Evolutionary conservation across 495 filamentous ascomycete species (phyloP), one percentile per base, ranked within the genome.

Genomic region (Cetradonia linearis): DNA sequence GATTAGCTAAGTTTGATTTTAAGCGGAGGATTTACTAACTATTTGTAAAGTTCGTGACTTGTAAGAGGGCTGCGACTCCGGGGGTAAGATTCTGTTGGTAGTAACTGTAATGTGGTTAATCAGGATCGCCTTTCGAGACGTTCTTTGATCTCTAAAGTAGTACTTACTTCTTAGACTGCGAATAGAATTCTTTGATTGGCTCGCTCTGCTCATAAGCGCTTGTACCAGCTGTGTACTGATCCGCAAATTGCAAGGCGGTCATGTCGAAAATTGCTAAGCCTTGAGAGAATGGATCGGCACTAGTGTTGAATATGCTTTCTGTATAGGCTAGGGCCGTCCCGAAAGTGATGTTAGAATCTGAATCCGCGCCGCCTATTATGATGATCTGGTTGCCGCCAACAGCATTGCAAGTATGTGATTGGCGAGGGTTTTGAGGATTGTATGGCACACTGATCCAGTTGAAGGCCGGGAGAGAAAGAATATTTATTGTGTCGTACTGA

Each of bases 381-480:
- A 69, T 2, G 5, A 69, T 65, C 25, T 69, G 67, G 33, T 65
- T 63, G 7, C 56, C 60, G 8, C 65, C 67, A 8, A 67, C 63
- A 20, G 48, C 58, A 6, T 66, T 46, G 23, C 66, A 68, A 9
- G 58, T 62, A 8, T 59, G 61, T 16, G 11, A 55, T 13, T 57
- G 28, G 31, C 62, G 62, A 13, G 63, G 65, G 36, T 64, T 47
- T n/a, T 62, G 42, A 3, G 63, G 61, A n/a, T 34, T 34, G 40
- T 66, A 64, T 5, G 68, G 54, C 5, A 69, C 67, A 37, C 66
- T 65, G 27, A 73, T 69, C 70, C 77, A 78, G 37, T 70, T 62
- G 48, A 78, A 79, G n/a, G 74, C 75, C 0, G 76, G 77, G 2
- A 79, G 59, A 46, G 71, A 73, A 14, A 78, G 68, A 18, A 79